phyloP scores from a whole-genome alignment of 1,284 basidiomycete species.

The Ustilago sp. region DNA sequence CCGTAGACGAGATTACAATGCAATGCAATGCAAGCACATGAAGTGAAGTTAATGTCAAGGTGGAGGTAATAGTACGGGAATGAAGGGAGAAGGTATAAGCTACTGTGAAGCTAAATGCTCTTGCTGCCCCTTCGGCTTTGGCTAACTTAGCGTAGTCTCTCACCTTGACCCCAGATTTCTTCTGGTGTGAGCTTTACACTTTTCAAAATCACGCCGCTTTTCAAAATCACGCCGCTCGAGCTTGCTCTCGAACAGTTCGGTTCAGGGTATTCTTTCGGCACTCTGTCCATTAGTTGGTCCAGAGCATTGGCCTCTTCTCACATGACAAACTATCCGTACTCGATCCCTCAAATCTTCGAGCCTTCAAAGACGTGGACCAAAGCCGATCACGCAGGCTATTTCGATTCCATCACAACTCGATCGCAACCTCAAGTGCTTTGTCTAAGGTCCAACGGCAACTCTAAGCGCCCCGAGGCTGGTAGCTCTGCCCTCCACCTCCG shows the following conservation, averaged over 20 bases:
- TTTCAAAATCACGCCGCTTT: neutral
- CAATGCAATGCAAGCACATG: constrained; percentile 3
- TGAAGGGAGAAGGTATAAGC: neutral
- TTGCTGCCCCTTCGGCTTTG: neutral
- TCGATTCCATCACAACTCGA: neutral
- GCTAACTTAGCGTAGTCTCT: neutral
- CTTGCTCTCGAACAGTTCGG: neutral
- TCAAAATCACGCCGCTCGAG: neutral
- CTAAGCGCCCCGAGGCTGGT: neutral
- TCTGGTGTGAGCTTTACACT: neutral
- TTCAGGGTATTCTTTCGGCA: neutral
- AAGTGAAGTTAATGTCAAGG: neutral
- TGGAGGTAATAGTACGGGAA: neutral
- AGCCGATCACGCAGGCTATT: neutral
- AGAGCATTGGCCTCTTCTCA: neutral
- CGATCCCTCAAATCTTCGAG: neutral
- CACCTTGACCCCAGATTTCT: neutral
- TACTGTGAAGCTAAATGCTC: neutral
- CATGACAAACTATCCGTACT: constrained; percentile 5
- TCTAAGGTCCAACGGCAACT: neutral
- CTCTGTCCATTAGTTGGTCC: neutral
- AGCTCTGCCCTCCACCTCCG: neutral
- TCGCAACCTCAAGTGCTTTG: neutral
- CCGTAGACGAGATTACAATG: neutral
- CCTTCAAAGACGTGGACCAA: neutral